Conservation (phyloP, 2,329 filamentous ascomycete genomes). For the Drechslerella coelobrocha region DNA sequence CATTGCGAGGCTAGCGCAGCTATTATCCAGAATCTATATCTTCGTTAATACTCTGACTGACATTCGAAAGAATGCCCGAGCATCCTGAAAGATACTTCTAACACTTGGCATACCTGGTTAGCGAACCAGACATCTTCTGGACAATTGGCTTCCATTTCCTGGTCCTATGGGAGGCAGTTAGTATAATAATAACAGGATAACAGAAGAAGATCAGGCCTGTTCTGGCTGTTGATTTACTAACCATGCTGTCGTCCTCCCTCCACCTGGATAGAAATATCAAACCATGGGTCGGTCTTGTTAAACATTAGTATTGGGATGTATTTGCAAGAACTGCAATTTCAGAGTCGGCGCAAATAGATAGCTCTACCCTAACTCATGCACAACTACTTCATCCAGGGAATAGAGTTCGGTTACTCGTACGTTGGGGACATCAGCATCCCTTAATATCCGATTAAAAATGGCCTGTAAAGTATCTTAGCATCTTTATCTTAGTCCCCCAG, state of each 20-base stretch:
- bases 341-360: conserved; percentile 1
- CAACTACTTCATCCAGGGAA: conserved; percentile 70
- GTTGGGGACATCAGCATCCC: conserved; percentile 75
- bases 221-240: background rate
- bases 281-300: conserved; percentile 72
- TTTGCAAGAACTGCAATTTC: background rate
- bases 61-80: conserved; percentile 8
- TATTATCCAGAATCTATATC: conserved; percentile 74
- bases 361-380: conserved; percentile 68
- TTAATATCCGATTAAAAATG: conserved; percentile 84
- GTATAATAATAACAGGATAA: background rate
- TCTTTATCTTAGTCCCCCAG: background rate
- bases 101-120: conserved; percentile 72
- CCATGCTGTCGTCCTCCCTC: conserved; percentile 63
- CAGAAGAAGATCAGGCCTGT: background rate
- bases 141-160: conserved; percentile 65
- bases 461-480: conserved; percentile 62
- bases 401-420: conserved; percentile 80
- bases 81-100: background rate
- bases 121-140: conserved; percentile 85
- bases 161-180: background rate
- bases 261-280: conserved; percentile 89
- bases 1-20: conserved; percentile 89
- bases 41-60: conserved; percentile 5
- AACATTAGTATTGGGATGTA: background rate